Evolutionary conservation across 805 yeast genomes (phyloP), one percentile per base, ranked within the genome.

Genomic region (Isabelozyma heimii): DNA sequence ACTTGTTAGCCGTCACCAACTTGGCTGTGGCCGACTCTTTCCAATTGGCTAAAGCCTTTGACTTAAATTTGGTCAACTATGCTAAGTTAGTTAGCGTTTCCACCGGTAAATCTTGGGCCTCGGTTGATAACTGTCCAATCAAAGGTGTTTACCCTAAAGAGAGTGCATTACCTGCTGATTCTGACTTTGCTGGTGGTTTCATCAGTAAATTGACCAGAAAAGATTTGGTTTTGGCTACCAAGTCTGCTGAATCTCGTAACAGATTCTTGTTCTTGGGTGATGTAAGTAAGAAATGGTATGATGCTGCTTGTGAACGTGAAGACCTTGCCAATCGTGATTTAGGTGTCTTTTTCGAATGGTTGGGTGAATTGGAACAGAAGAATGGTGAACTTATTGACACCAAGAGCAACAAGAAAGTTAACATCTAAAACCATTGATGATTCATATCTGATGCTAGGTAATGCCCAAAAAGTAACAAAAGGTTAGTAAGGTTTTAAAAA

Each of bases 1-100:
- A 79, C 56, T 66, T 80, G 44, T 66, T 79, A 51, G 84, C 83
- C 1, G 67, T 79, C 27, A 75, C 79, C 28, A 79, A 80, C 60
- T 67, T 79, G 54, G 83, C 83, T 0, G 80, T 79, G 12, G 76
- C 81, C 8, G 84, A 79, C 55, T 79, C 82, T 8, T 78, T 79
- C 66, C 80, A 76, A 50, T 65, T 80, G 50, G 84, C 84, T 20
- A 67, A 68, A 48, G 64, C 77, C 12, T 72, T 77, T 48, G 79
- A 80, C 6, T 70, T 80, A 48, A 72, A 80, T 58, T 62, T 77
- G 58, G 59, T 71, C 40, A 62, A 67, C 48, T 78, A 77, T 56
- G 77, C 81, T 27, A 73, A 76, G 44, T 66, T 79, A 47, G 80
- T 80, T 14, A 63, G 80, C 30, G 79, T 76, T 3, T 76, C 82